Evolutionary conservation across 1,284 basidiomycete genomes (phyloP).

Genomic region (Rhodotorula sp.): DNA sequence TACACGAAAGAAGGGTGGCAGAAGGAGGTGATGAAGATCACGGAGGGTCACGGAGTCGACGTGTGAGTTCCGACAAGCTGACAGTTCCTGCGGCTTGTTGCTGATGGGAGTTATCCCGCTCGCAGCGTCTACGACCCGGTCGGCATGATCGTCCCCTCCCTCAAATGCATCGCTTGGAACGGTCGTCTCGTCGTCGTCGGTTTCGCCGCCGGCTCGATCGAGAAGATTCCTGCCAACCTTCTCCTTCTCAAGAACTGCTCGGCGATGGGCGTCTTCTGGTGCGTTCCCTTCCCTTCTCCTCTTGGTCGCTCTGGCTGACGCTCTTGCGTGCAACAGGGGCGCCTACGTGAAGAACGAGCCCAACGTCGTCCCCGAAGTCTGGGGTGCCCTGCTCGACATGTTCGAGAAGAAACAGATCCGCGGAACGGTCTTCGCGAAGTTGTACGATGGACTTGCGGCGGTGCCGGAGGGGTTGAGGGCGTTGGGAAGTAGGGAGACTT

Average conservation of each 20-base stretch:
- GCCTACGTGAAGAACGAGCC: conserved; percentile 64
- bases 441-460: conserved; percentile 69
- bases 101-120: not conserved
- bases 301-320: not conserved
- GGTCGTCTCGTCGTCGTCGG: conserved; percentile 87
- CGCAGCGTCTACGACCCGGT: conserved; percentile 76
- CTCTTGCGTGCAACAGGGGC: conserved; percentile 18
- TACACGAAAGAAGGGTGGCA: conserved; percentile 51
- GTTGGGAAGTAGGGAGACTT: conserved; percentile 73
- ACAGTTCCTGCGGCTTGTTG: not conserved
- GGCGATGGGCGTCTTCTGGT: conserved; percentile 80
- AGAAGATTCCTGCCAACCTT: conserved; percentile 87
- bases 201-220: conserved; percentile 74
- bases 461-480: conserved; percentile 58
- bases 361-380: conserved; percentile 64
- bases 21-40: conserved; percentile 61
- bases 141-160: conserved; percentile 62
- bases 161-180: conserved; percentile 94
- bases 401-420: conserved; percentile 65
- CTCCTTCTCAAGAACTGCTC: conserved; percentile 83
- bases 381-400: conserved; percentile 71
- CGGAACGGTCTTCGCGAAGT: conserved; percentile 70
- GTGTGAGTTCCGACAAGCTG: conserved; percentile 30
- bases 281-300: not conserved
- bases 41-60: conserved; percentile 72